A percentile compares a stretch with the other conserved stretches of the same genome.
These are phyloP conservation scores for Colletotrichum agaves DNA, from an alignment of 2,329 filamentous ascomycete species.

Conservation along the genomic window DNA sequence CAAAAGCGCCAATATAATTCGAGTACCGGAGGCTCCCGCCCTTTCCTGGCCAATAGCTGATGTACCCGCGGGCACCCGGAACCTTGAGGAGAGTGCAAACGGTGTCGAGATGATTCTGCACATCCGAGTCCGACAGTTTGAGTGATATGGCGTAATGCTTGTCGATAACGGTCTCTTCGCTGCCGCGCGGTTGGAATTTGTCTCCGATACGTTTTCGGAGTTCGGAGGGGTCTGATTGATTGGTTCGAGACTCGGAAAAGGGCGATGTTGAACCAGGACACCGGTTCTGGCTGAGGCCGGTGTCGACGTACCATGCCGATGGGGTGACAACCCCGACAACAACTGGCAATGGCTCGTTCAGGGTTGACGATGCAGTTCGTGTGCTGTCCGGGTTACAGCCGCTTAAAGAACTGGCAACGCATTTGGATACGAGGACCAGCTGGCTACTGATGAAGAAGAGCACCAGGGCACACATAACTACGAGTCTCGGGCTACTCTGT, in stretches of 20 bases:
- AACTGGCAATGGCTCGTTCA: background rate
- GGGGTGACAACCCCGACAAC: background rate
- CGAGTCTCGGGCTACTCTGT: background rate
- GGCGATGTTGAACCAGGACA: background rate
- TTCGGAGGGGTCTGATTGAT: background rate
- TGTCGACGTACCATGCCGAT: background rate
- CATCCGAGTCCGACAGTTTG: background rate
- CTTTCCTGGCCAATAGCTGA: background rate
- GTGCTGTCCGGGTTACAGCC: background rate
- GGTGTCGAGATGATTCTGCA: background rate
- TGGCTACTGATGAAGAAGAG: background rate
- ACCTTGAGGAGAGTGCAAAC: background rate
- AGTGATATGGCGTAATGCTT: slow-evolving; percentile 3
- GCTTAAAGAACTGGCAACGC: background rate
- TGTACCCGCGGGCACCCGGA: background rate
- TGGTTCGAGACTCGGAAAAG: background rate
- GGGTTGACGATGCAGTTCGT: background rate
- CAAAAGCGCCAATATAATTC: slow-evolving; percentile 2
- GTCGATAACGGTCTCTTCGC: background rate
- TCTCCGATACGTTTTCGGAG: background rate
- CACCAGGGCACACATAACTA: background rate
- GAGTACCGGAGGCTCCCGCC: background rate
- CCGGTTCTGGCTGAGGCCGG: background rate
- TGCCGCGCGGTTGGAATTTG: background rate
- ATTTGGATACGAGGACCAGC: background rate